phyloP scores from a whole-genome alignment of 441 rosid genomes.

The Brassica hybrid region DNA sequence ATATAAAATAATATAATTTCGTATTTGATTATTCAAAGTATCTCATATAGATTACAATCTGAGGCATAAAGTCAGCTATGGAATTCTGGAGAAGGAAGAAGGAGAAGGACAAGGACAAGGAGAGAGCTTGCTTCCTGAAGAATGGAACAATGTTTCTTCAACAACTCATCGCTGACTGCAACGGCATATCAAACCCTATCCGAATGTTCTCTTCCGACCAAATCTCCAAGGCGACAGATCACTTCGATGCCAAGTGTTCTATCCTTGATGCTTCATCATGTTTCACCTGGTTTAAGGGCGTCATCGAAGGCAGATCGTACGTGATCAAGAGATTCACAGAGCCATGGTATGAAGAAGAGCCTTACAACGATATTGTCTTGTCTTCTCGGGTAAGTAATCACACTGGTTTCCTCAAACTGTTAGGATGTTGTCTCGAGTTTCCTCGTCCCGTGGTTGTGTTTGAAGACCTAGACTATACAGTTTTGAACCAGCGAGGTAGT shows the following conservation, averaged over 20 bases:
- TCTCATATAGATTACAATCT: background rate
- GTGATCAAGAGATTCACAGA: too few species aligned
- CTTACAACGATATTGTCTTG: conserved; percentile 16
- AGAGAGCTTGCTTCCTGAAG: background rate
- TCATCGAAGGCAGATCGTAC: too few species aligned
- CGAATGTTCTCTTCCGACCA: too few species aligned
- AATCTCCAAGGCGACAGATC: conserved; percentile 33
- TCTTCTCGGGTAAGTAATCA: conserved; percentile 42
- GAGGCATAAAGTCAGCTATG: background rate
- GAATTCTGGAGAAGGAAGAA: background rate
- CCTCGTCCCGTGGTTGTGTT: conserved; percentile 38
- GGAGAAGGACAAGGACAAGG: background rate
- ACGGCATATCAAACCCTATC: background rate
- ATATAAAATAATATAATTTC: too few species aligned
- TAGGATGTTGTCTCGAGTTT: conserved; percentile 47
- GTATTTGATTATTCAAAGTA: background rate
- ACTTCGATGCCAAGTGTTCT: background rate
- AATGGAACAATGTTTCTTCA: background rate
- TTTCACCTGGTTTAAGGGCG: too few species aligned
- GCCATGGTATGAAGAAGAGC: too few species aligned
- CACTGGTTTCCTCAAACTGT: conserved; percentile 30
- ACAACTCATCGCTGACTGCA: background rate
- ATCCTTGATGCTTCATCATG: too few species aligned
- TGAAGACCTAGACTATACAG: conserved; percentile 31
- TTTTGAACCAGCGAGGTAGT: conserved; percentile 13